These are phyloP conservation scores for Penicillium sp. DNA, from an alignment of 2,329 filamentous ascomycete species.

Conservation along the genomic window DNA sequence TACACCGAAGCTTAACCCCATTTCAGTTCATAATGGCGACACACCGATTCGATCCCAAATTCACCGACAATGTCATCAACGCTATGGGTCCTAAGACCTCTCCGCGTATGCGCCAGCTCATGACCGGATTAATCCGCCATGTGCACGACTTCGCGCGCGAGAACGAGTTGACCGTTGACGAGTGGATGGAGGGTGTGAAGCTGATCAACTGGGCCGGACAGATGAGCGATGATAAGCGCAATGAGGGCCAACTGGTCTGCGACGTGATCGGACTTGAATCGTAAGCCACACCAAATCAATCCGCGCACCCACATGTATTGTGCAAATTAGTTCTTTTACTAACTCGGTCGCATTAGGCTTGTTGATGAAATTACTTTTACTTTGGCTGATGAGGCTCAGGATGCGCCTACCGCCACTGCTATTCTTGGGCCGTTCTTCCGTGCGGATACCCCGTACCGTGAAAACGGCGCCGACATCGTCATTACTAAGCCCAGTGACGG, in stretches of 20 bases:
- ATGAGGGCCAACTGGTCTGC: conserved; percentile 62
- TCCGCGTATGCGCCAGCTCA: conserved; percentile 65
- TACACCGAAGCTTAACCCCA: background rate
- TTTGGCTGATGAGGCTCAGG: conserved; percentile 53
- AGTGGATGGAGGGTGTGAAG: conserved; percentile 58
- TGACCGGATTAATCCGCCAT: conserved; percentile 54
- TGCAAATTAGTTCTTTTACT: background rate
- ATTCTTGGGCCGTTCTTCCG: conserved; percentile 87
- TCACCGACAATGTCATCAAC: conserved; percentile 71
- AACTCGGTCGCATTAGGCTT: conserved; percentile 40
- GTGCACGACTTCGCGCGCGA: conserved; percentile 62
- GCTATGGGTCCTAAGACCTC: conserved; percentile 70
- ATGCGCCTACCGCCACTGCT: conserved; percentile 68
- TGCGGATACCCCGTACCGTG: conserved; percentile 65
- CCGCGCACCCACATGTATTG: background rate
- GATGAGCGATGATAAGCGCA: conserved; percentile 63
- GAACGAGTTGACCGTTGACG: conserved; percentile 58
- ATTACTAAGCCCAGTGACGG: conserved; percentile 51
- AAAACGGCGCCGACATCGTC: conserved; percentile 69
- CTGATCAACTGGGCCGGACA: conserved; percentile 63
- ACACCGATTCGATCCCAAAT: conserved; percentile 46
- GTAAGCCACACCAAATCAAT: conserved; percentile 31
- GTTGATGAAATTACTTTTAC: conserved; percentile 81
- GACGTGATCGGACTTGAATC: conserved; percentile 61
- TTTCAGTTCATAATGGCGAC: conserved; percentile 23